Conservation (phyloP, 2,329 filamentous ascomycete species). For the Aplosporella prunicola region DNA sequence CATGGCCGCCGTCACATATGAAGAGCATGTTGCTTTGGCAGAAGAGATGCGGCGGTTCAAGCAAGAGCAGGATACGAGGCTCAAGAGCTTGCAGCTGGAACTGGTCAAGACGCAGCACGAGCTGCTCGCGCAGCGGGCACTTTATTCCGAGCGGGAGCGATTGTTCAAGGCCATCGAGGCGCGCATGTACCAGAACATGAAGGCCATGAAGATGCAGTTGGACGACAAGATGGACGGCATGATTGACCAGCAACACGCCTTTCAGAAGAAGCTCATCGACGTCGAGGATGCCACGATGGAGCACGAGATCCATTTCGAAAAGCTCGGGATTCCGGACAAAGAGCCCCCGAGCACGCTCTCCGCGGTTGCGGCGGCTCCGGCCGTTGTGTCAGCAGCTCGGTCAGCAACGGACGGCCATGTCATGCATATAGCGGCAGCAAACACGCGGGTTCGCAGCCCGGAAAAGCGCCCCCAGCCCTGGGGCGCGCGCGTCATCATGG, state of each 20-base stretch:
- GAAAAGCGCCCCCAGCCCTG: slow-evolving; percentile 28
- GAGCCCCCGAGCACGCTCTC: slow-evolving; percentile 15
- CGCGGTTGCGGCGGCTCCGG: slow-evolving; percentile 1
- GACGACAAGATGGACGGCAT: slow-evolving; percentile 32
- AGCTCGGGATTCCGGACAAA: no score
- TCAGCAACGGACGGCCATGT: slow-evolving; percentile 3
- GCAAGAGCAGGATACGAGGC: slow-evolving; percentile 22
- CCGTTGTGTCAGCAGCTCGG: neutral
- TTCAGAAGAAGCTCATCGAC: slow-evolving; percentile 27
- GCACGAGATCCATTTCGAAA: slow-evolving; percentile 28
- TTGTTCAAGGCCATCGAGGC: slow-evolving; percentile 25
- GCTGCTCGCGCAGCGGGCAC: slow-evolving; percentile 24
- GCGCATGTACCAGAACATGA: slow-evolving; percentile 30
- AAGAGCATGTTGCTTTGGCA: slow-evolving; percentile 27
- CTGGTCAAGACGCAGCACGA: slow-evolving; percentile 11
- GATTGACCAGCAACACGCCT: slow-evolving; percentile 30
- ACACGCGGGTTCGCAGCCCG: slow-evolving; percentile 15
- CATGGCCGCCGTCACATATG: slow-evolving; percentile 24
- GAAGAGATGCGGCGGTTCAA: slow-evolving; percentile 28
- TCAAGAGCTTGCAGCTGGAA: slow-evolving; percentile 26
- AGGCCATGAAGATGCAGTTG: slow-evolving; percentile 27
- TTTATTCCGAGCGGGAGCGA: slow-evolving; percentile 25
- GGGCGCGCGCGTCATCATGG: slow-evolving; percentile 29
- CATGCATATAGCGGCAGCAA: no score
- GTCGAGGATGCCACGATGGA: slow-evolving; percentile 34